phyloP scores from a whole-genome alignment of 306 rosid genomes.

The Albizia julibrissin region DNA sequence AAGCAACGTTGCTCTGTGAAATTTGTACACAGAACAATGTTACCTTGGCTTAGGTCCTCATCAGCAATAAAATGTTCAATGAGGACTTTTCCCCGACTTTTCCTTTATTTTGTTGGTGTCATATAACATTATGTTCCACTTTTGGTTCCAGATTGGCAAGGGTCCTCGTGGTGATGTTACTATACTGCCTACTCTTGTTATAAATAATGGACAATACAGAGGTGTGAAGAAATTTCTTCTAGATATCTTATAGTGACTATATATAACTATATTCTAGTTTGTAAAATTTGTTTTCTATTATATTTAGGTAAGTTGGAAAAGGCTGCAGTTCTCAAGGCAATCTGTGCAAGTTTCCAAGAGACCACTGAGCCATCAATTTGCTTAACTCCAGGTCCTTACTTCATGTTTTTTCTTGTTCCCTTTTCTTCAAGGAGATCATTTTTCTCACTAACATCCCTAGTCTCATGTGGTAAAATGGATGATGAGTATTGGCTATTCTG shows the following conservation, averaged over 20 bases:
- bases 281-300: conserved; percentile 11
- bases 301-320: conserved; percentile 78
- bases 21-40: too few relatives aligned
- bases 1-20: too few relatives aligned
- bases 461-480: neutral
- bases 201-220: conserved; percentile 90
- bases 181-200: conserved; percentile 89
- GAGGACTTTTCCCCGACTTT: too few relatives aligned
- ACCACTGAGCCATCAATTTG: conserved; percentile 92
- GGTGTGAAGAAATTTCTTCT: conserved; percentile 46
- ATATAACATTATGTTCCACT: conserved; percentile 24
- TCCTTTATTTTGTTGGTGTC: neutral
- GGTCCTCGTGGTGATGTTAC: conserved; percentile 97
- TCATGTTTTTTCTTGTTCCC: conserved; percentile 6
- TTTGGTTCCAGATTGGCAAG: conserved; percentile 72
- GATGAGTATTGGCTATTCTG: neutral
- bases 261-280: neutral
- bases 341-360: conserved; percentile 88
- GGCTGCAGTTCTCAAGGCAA: conserved; percentile 89
- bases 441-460: neutral
- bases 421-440: neutral
- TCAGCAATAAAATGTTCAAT: too few relatives aligned
- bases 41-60: too few relatives aligned
- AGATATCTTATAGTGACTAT: neutral
- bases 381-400: conserved; percentile 69